phyloP scores from a whole-genome alignment of 139 green algal species.

The Chlamydomonas sp. region DNA sequence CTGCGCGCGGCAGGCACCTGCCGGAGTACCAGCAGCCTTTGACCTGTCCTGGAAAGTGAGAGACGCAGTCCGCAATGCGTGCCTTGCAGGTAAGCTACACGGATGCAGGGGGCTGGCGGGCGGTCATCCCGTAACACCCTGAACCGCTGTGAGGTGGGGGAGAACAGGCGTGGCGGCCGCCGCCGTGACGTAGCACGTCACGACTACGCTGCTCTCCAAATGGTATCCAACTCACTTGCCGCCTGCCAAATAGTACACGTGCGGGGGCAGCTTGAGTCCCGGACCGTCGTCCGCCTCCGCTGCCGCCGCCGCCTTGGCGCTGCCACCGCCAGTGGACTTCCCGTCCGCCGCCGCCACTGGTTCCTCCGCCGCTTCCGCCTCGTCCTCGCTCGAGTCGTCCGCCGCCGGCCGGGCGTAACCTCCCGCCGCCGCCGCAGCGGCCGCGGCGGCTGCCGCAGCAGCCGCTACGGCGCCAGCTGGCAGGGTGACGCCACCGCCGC shows the following conservation, averaged over 20 bases:
- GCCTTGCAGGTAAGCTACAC: no score
- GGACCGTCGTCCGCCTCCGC: neutral
- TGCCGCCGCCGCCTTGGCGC: neutral
- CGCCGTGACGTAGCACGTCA: no score
- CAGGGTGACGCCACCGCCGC: neutral
- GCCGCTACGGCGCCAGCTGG: neutral
- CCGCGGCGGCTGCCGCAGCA: neutral
- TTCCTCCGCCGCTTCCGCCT: neutral
- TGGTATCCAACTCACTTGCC: slow-evolving; percentile 5
- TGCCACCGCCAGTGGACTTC: neutral
- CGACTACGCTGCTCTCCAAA: no score
- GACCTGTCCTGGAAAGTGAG: no score
- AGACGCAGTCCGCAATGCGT: no score
- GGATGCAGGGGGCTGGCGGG: neutral
- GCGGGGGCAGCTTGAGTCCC: slow-evolving; percentile 47
- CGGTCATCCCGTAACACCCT: no score
- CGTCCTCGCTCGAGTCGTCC: slow-evolving; percentile 1
- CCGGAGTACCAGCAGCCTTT: no score
- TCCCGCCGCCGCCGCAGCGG: neutral
- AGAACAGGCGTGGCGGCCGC: no score
- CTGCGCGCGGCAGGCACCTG: no score
- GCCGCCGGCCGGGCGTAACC: neutral
- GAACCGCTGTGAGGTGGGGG: no score
- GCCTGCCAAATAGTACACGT: slow-evolving; percentile 52
- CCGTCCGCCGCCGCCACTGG: neutral